Conservation (phyloP, 352 stramenopile genomes). For the Lagenidium giganteum region DNA sequence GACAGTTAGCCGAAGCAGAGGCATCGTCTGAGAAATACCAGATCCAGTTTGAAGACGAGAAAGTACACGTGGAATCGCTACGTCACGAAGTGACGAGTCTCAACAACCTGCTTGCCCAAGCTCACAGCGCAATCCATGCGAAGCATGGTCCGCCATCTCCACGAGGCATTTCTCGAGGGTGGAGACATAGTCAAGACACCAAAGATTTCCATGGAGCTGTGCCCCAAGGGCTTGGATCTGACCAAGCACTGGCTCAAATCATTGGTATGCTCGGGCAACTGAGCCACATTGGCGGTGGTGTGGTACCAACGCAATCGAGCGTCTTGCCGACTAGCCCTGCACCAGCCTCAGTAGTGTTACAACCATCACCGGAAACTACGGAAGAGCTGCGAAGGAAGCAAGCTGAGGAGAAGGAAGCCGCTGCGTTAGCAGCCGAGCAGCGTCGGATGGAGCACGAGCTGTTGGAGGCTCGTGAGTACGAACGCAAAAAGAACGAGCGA, state of each 20-base stretch:
- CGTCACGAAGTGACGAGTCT: conserved; percentile 48
- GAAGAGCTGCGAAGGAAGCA: no score
- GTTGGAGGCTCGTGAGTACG: conserved; percentile 31
- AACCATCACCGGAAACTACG: conserved; percentile 2
- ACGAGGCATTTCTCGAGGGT: no score
- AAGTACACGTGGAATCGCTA: conserved; percentile 46
- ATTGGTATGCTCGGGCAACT: conserved; percentile 71
- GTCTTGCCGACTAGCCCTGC: no score
- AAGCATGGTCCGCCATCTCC: conserved; percentile 24
- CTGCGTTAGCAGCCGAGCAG: conserved; percentile 21
- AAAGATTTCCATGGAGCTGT: neutral
- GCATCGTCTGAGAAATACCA: conserved; percentile 36
- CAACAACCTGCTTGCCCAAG: conserved; percentile 41
- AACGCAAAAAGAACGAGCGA: conserved; percentile 22
- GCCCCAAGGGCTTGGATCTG: no score
- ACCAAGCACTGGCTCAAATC: no score
- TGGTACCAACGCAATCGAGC: no score
- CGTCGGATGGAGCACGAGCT: conserved; percentile 28
- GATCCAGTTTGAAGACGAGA: conserved; percentile 63
- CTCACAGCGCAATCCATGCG: conserved; percentile 33
- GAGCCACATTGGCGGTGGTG: conserved; percentile 9
- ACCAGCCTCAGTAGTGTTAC: neutral
- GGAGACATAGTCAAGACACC: no score
- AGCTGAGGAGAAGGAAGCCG: conserved; percentile 4
- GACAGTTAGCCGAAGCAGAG: conserved; percentile 31